A percentile compares a stretch with the other conserved stretches of the same genome.
Evolutionary conservation across 768 basidiomycete species (phyloP).

Genomic region (Termitomyces sp.): DNA sequence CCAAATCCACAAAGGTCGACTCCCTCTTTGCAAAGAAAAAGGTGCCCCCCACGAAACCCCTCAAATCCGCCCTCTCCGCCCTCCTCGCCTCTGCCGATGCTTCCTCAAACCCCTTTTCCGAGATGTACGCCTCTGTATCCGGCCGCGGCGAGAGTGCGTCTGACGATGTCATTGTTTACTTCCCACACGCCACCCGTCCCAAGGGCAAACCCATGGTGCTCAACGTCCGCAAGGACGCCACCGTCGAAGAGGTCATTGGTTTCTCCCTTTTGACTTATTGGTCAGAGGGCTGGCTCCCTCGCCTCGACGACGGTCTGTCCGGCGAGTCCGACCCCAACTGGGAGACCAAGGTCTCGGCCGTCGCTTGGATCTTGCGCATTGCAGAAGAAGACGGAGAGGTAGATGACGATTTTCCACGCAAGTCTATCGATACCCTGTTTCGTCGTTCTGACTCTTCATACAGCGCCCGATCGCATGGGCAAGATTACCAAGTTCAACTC

Average conservation of each 20-base stretch:
- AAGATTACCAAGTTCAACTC: conserved; percentile 86
- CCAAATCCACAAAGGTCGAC: conserved; percentile 13
- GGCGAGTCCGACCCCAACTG: conserved; percentile 59
- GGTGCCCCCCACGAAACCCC: conserved; percentile 35
- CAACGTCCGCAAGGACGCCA: conserved; percentile 80
- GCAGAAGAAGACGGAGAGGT: conserved; percentile 96
- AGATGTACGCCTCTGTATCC: conserved; percentile 81
- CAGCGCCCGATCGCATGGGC: conserved; percentile 86
- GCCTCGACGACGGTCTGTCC: conserved; percentile 59
- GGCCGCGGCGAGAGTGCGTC: conserved; percentile 65
- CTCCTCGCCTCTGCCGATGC: conserved; percentile 66
- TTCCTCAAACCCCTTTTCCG: conserved; percentile 80
- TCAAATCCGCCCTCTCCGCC: conserved; percentile 62
- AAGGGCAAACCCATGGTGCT: conserved; percentile 59
- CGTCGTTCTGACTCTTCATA: conserved; percentile 1
- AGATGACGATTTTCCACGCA: conserved; percentile 97
- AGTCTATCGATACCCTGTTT: no score
- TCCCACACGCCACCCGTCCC: conserved; percentile 71
- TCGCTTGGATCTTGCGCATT: conserved; percentile 90
- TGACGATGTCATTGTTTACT: conserved; percentile 70
- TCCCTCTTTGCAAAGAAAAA: conserved; percentile 48
- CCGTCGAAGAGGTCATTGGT: conserved; percentile 94
- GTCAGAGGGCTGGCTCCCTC: conserved; percentile 81
- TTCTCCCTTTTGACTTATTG: conserved; percentile 90
- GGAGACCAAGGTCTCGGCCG: conserved; percentile 55